Conservation (phyloP, 2,329 filamentous ascomycete genomes). For the Aspergillus brunneoviolaceus region DNA sequence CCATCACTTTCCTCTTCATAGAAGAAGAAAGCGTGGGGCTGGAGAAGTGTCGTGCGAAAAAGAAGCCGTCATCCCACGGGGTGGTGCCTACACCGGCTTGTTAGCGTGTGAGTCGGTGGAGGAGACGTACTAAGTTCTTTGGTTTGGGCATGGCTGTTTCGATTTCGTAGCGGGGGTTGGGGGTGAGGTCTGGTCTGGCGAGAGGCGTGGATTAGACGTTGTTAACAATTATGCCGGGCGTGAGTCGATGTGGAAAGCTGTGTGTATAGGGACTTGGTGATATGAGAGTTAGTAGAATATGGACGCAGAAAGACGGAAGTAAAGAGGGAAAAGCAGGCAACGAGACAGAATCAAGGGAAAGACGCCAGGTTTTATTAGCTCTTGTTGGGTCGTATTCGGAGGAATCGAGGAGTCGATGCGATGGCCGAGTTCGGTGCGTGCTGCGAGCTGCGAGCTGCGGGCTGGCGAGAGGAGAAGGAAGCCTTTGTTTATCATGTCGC, state of each 20-base stretch:
- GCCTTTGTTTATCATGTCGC: background rate
- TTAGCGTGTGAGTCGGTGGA: too few relatives aligned
- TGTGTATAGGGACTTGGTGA: background rate
- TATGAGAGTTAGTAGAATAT: background rate
- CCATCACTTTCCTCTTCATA: background rate
- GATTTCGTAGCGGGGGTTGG: too few relatives aligned
- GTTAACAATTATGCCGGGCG: too few relatives aligned
- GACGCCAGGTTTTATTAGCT: background rate
- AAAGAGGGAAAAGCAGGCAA: background rate
- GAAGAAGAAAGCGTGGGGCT: background rate
- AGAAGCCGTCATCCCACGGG: too few relatives aligned
- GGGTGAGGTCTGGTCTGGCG: too few relatives aligned
- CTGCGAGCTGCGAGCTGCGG: background rate
- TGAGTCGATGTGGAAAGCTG: background rate
- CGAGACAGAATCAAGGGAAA: background rate
- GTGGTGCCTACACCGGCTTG: too few relatives aligned
- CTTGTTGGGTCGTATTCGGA: background rate
- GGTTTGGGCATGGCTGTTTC: too few relatives aligned
- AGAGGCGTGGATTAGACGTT: too few relatives aligned
- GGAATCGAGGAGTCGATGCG: slow-evolving; percentile 1
- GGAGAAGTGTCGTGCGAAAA: background rate
- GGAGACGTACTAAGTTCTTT: too few relatives aligned
- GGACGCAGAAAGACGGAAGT: too few relatives aligned
- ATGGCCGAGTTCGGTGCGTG: background rate
- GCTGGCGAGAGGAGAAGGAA: background rate